Evolutionary conservation across 176 grass and related monocot species (phyloP), one percentile per base, ranked within the genome.

Genomic region (Bolboschoenus planiculmis): DNA sequence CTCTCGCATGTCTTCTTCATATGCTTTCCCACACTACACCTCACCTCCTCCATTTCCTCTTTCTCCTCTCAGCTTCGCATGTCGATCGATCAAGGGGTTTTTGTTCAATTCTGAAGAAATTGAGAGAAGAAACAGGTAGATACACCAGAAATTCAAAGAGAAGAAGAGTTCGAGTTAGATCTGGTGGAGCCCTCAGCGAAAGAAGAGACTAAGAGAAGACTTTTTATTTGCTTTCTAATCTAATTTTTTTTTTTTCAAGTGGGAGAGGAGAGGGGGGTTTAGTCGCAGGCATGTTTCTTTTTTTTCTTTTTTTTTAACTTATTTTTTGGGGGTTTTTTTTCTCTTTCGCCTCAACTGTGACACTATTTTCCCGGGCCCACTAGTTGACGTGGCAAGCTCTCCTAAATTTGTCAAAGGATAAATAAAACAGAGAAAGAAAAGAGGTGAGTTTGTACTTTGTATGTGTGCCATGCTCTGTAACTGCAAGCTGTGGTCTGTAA

Each of bases 1-100:
- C 29, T 62, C 0, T 81, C 73, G 44, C 57, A 86, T 63, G 81
- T 72, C 86, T 78, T 78, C 20, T 55, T 43, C 24, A 86, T 36
- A 80, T 60, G 20, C 57, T 39, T 16, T 27, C 47, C 73, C 36
- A 85, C 34, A 7, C 21, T 74, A 40, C 29, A 78, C 75, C 42
- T 29, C 80, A 10, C 2, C 30, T 83, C 74, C 88, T 88, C 83
- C 58, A 16, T 64, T 57, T 43, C 48, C 73, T 72, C 51, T 36
- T 44, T 16, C 26, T 36, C 23, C 8, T 1, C 27, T 29, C 71
- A 66, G 55, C 30, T 72, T 83, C 57, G 30, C 61, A 76, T 58
- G 36, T 47, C 11, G 16, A 37, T 58, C 30, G 27, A 56, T 8
- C 59, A 30, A 61, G 1, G 26, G 18, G 10, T 3, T 80, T 57